Base-by-base conservation (phyloP, 495 filamentous ascomycete genomes). In the Penicillium steckii region DNA sequence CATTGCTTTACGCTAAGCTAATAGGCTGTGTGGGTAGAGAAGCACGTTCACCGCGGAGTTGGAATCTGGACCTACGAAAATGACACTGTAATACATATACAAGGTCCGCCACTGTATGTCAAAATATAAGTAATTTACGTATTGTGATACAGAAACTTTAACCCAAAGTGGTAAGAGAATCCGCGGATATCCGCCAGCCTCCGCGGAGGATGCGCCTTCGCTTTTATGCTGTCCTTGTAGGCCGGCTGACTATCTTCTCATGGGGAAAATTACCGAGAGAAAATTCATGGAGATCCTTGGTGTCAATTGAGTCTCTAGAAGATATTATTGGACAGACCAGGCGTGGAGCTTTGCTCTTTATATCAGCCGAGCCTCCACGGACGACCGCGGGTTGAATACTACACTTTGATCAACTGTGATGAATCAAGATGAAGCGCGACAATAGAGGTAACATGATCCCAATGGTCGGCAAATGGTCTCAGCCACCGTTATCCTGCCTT, bases 351-450 rank as follows among this genome's bases (percentile, higher is more conserved):
- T 27, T 27, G 26, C 4, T 27, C 2, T 35, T 18, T 29, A 22
- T 33, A 38, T 37, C 38, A 49, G 30, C 10, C 6, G 30, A 45
- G 5, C 9, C 46, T 23, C 46, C 46, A 46, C 52, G 52, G 45
- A 49, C 19, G 10, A 49, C 52, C 52, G 52, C 52, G 52, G 52
- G 9, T 32, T 27, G 27, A 22, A 33, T 17, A 12, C 44, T 30
- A 17, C 21, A 8, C 4, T 2, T 12, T 29, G 33, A 19, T 35
- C 17, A 25, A 13, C 24, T 32, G 13, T 21, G 9, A 10, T 4
- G n/a, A 15, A 37, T 4, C 46, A 55, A n/a, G 22, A 67, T 63
- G 65, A 59, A 68, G 27, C 53, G 60, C 29, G 33, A 57, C 30
- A 50, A 33, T 8, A 15, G n/a, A 26, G 55, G 57, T 1, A 38